phyloP scores from a whole-genome alignment of 768 basidiomycete species.

The Panaeolus papilionaceus region DNA sequence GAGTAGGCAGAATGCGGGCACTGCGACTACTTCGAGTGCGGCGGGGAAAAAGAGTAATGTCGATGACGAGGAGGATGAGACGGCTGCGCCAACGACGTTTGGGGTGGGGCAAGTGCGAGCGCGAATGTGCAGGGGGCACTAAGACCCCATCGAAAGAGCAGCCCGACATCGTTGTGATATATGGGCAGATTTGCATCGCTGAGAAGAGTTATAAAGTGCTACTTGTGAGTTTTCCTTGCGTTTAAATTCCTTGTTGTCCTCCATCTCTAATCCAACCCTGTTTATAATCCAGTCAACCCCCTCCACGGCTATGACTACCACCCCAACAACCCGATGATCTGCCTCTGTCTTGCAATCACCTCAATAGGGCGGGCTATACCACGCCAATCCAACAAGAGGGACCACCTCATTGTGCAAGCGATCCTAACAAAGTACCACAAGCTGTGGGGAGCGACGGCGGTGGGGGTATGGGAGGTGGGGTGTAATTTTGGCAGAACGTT shows the following conservation, averaged over 20 bases:
- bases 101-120: too few species aligned
- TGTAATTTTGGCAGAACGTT: conserved; percentile 93
- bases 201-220: conserved; percentile 85
- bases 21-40: too few species aligned
- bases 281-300: conserved; percentile 70
- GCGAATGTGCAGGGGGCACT: conserved; percentile 37
- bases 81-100: too few species aligned
- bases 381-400: too few species aligned
- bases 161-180: conserved; percentile 74
- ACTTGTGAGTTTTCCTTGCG: conserved; percentile 75
- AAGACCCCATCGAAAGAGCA: conserved; percentile 70
- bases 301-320: conserved; percentile 66
- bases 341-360: too few species aligned
- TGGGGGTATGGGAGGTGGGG: conserved; percentile 75
- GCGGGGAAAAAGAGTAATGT: too few species aligned
- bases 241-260: too few species aligned
- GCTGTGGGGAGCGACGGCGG: conserved; percentile 50
- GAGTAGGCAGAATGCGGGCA: too few species aligned
- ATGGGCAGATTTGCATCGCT: conserved; percentile 85
- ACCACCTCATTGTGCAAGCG: too few species aligned
- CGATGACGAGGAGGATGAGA: too few species aligned
- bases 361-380: too few species aligned
- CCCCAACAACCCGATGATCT: conserved; percentile 69
- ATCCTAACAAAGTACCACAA: conserved; percentile 80
- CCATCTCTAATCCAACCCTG: too few species aligned